Conservation (phyloP, 2,329 filamentous ascomycete genomes). For the Ramichloridium luteum region DNA sequence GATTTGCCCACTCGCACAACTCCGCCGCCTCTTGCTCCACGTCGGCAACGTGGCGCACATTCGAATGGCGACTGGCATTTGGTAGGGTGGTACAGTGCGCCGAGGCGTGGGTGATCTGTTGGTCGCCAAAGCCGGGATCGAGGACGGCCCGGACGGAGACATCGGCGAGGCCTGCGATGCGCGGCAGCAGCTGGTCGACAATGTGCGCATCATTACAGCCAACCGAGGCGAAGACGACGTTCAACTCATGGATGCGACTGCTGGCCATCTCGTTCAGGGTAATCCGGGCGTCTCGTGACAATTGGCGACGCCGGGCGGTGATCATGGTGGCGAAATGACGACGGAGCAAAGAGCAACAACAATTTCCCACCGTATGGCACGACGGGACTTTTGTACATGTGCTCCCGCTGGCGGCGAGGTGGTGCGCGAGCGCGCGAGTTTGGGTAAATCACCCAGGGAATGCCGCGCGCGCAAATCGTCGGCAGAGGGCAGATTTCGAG, state of each 20-base stretch:
- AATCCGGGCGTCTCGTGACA: background rate
- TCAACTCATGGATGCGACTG: slow-evolving; percentile 16
- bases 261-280: background rate
- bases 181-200: slow-evolving; percentile 22
- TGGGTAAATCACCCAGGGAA: too few relatives aligned
- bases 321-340: too few relatives aligned
- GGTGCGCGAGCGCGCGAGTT: too few relatives aligned
- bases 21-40: slow-evolving; percentile 42
- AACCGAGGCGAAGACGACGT: slow-evolving; percentile 25
- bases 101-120: slow-evolving; percentile 23
- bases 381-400: too few relatives aligned
- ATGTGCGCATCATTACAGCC: slow-evolving; percentile 23
- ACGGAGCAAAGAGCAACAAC: too few relatives aligned
- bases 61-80: slow-evolving; percentile 17
- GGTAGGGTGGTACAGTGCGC: slow-evolving; percentile 21
- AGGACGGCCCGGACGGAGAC: slow-evolving; percentile 25
- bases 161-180: slow-evolving; percentile 22
- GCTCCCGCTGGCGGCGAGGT: too few relatives aligned
- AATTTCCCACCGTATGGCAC: too few relatives aligned
- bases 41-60: slow-evolving; percentile 15
- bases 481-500: too few relatives aligned
- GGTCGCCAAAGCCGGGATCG: slow-evolving; percentile 21
- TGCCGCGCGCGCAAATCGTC: too few relatives aligned
- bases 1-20: slow-evolving; percentile 75
- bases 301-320: background rate